Evolutionary conservation across 108 stramenopile genomes (phyloP).

Genomic region (Pseudonitzschia delicatissima): DNA sequence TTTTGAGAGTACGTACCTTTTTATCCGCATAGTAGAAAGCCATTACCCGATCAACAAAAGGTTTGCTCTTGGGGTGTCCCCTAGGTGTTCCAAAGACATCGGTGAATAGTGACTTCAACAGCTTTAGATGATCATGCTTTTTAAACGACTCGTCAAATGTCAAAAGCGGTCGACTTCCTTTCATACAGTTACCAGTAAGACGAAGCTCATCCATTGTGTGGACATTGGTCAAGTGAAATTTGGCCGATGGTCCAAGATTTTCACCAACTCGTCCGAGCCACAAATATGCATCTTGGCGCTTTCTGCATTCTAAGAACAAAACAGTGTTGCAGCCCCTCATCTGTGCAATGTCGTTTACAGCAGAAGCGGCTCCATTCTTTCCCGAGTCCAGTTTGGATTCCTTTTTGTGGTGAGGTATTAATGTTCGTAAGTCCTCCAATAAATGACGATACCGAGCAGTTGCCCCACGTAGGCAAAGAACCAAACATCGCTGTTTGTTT

Average conservation of each 20-base stretch:
- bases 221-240: slow-evolving; percentile 95
- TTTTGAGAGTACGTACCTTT: slow-evolving; percentile 61
- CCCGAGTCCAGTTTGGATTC: slow-evolving; percentile 91
- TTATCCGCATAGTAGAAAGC: slow-evolving; percentile 93
- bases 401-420: slow-evolving; percentile 97
- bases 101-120: slow-evolving; percentile 91
- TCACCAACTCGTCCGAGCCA: slow-evolving; percentile 79
- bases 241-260: slow-evolving; percentile 84
- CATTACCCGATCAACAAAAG: slow-evolving; percentile 98
- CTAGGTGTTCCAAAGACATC: slow-evolving; percentile 96
- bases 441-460: slow-evolving; percentile 96
- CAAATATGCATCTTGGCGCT: slow-evolving; percentile 94
- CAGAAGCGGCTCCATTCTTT: slow-evolving; percentile 66
- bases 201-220: slow-evolving; percentile 99
- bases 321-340: slow-evolving; percentile 92
- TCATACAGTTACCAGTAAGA: slow-evolving; percentile 97
- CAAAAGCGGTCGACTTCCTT: slow-evolving; percentile 93
- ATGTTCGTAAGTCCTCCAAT: slow-evolving; percentile 91
- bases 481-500: slow-evolving; percentile 97
- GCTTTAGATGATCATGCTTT: slow-evolving; percentile 54
- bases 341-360: slow-evolving; percentile 95
- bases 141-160: slow-evolving; percentile 91
- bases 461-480: slow-evolving; percentile 92
- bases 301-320: slow-evolving; percentile 95
- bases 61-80: slow-evolving; percentile 98